phyloP scores from a whole-genome alignment of 75 land plant genomes.

The Chamaecyparis obtusa region DNA sequence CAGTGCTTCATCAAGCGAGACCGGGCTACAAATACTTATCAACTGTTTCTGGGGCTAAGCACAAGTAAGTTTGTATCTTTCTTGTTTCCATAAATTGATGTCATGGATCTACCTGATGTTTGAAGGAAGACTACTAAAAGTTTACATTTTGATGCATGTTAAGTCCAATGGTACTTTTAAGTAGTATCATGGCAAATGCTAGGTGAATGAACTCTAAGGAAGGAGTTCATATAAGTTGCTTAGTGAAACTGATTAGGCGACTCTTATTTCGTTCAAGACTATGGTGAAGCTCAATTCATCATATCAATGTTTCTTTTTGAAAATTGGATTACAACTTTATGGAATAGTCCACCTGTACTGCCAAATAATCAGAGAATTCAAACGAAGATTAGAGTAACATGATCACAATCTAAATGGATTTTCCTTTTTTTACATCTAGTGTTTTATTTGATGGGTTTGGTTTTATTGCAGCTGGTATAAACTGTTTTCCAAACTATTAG shows the following conservation, averaged over 20 bases:
- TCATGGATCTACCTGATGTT: not conserved
- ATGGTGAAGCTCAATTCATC: not conserved
- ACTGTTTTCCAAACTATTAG: not conserved
- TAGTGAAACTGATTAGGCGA: not conserved
- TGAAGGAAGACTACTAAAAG: not conserved
- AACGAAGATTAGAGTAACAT: too few relatives aligned
- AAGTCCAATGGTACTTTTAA: not conserved
- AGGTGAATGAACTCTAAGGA: not conserved
- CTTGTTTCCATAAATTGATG: not conserved
- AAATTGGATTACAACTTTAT: not conserved
- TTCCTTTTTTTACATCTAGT: not conserved
- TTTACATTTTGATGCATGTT: not conserved
- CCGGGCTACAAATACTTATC: slow-evolving; percentile 65
- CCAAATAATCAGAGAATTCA: not conserved
- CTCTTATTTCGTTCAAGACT: not conserved
- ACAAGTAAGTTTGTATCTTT: slow-evolving; percentile 44
- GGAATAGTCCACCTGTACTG: not conserved
- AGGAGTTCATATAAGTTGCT: not conserved
- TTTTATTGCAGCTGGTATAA: not conserved
- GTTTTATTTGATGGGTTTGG: not conserved
- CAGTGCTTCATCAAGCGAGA: slow-evolving; percentile 93
- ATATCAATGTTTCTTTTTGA: not conserved
- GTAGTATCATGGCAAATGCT: not conserved
- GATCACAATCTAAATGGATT: not conserved
- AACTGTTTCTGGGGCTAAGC: slow-evolving; percentile 61